These are phyloP conservation scores for Liquidambar formosana DNA, from an alignment of 164 flowering plant genomes.

Conservation along the genomic window DNA sequence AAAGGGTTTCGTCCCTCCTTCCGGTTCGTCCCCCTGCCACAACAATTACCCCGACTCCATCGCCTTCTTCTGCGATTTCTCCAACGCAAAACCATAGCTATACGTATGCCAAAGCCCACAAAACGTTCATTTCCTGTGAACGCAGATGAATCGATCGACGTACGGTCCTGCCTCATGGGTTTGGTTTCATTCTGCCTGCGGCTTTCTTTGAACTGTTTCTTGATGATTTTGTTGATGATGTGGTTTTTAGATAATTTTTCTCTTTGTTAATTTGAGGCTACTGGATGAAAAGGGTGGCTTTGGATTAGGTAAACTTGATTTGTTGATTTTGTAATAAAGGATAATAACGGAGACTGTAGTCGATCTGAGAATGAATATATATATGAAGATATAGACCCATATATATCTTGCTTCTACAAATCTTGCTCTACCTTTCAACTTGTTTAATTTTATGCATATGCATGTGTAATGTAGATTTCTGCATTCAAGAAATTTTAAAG, in stretches of 20 bases:
- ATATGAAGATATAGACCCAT: too few relatives aligned
- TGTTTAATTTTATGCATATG: too few relatives aligned
- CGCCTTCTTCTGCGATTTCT: conserved; percentile 38
- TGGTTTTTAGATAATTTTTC: background rate
- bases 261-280: background rate
- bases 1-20: conserved; percentile 68
- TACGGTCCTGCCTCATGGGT: too few relatives aligned
- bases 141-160: background rate
- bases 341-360: background rate
- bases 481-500: too few relatives aligned
- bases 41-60: conserved; percentile 45
- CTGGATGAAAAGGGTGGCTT: too few relatives aligned
- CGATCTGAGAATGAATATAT: too few relatives aligned
- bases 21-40: conserved; percentile 71
- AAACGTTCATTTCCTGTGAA: background rate
- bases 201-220: background rate
- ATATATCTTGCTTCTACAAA: too few relatives aligned
- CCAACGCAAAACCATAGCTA: conserved; percentile 21
- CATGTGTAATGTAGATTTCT: too few relatives aligned
- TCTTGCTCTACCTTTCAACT: too few relatives aligned
- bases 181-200: background rate
- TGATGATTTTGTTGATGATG: background rate
- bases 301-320: conserved; percentile 1
- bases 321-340: conserved; percentile 4
- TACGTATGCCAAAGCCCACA: background rate